Conservation (phyloP, 352 stramenopile genomes). For the Phytophthora sp. region DNA sequence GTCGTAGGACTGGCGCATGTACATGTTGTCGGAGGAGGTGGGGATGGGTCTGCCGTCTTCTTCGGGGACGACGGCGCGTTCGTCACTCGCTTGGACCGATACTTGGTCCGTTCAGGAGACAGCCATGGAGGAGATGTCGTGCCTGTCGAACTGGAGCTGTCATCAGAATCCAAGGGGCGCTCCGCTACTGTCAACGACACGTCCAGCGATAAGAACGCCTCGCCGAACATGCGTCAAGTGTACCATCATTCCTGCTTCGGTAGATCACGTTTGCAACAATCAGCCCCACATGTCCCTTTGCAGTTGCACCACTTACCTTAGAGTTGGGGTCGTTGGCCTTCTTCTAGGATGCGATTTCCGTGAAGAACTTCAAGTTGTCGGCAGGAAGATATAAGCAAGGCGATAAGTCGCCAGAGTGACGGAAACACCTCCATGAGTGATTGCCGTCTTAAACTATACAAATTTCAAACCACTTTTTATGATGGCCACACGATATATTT, state of each 20-base stretch:
- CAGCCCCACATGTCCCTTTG: not conserved
- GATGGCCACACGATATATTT: slow-evolving; percentile 4
- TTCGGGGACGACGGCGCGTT: too few species aligned
- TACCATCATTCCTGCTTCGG: slow-evolving; percentile 1
- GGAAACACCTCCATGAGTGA: not conserved
- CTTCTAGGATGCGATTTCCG: not conserved
- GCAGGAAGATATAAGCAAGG: slow-evolving; percentile 7
- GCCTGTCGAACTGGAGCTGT: too few species aligned
- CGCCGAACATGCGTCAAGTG: not conserved
- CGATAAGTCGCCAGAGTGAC: not conserved
- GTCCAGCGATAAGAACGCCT: not conserved
- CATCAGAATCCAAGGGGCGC: not conserved
- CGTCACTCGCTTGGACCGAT: too few species aligned
- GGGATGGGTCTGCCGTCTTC: too few species aligned
- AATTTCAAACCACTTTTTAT: slow-evolving; percentile 2
- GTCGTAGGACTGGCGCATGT: too few species aligned
- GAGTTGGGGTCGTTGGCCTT: not conserved
- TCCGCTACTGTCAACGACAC: not conserved
- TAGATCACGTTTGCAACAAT: not conserved
- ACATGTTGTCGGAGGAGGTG: too few species aligned
- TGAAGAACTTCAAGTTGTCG: not conserved
- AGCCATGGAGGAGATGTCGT: too few species aligned
- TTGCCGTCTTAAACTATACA: slow-evolving; percentile 11
- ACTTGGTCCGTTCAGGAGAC: too few species aligned
- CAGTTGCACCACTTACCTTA: not conserved